Conservation (phyloP, 2,329 filamentous ascomycete species). For the Fusarium nanum region DNA sequence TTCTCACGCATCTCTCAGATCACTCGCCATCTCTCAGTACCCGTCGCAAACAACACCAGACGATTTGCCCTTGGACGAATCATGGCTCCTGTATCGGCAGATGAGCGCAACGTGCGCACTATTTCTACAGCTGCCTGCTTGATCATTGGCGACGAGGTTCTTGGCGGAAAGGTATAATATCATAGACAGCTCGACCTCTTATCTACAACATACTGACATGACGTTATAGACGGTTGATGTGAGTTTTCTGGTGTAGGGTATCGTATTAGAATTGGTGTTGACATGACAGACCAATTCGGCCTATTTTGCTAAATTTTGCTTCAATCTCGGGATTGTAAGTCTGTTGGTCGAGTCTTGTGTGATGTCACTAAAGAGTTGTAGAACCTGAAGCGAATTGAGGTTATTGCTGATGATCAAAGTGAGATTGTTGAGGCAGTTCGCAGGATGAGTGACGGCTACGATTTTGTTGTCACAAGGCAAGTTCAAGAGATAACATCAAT, state of each 20-base stretch:
- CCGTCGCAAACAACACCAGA: slow-evolving; percentile 51
- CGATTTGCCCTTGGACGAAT: slow-evolving; percentile 52
- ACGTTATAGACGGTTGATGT: slow-evolving; percentile 54
- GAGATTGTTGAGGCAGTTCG: slow-evolving; percentile 90
- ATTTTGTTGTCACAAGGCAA: slow-evolving; percentile 89
- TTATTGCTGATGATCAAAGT: slow-evolving; percentile 90
- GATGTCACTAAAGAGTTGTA: slow-evolving; percentile 45
- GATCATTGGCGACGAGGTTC: slow-evolving; percentile 96
- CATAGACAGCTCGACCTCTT: not conserved
- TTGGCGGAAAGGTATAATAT: slow-evolving; percentile 85
- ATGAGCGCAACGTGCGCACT: slow-evolving; percentile 69
- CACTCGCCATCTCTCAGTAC: slow-evolving; percentile 71
- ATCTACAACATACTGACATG: slow-evolving; percentile 7
- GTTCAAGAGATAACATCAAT: not conserved
- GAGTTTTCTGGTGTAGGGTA: slow-evolving; percentile 38
- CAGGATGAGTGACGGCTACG: slow-evolving; percentile 89
- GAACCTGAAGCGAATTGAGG: slow-evolving; percentile 86
- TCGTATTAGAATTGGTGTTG: slow-evolving; percentile 32
- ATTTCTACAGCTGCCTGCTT: slow-evolving; percentile 93
- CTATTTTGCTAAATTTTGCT: slow-evolving; percentile 74
- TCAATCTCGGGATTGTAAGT: slow-evolving; percentile 68
- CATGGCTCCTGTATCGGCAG: slow-evolving; percentile 55
- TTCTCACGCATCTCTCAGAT: slow-evolving; percentile 80
- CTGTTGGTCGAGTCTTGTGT: not conserved
- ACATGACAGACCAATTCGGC: slow-evolving; percentile 69